Conservation (phyloP, 2,329 filamentous ascomycete species). For the Esteya vermicola region DNA sequence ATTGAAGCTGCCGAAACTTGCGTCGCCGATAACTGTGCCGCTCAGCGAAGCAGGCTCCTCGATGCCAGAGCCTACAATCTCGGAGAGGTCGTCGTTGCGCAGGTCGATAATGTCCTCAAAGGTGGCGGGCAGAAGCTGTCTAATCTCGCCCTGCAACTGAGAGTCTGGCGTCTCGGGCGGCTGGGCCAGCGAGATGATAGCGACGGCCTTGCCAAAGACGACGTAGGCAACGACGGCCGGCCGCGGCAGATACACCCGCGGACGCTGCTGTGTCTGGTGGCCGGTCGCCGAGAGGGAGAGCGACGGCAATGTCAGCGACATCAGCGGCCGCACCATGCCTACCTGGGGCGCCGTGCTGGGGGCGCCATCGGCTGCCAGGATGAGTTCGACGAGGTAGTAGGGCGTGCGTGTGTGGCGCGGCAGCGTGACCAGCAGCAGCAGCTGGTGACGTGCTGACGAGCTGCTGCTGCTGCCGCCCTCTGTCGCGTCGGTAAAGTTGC, state of each 20-base stretch:
- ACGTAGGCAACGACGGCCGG: constrained; percentile 71
- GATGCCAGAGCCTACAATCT: constrained; percentile 48
- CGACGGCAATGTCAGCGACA: constrained; percentile 46
- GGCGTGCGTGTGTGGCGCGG: constrained; percentile 36
- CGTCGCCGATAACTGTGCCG: no score
- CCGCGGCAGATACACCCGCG: constrained; percentile 62
- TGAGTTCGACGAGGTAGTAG: constrained; percentile 64
- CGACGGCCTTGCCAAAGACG: constrained; percentile 63
- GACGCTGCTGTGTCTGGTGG: constrained; percentile 27
- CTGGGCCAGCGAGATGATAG: constrained; percentile 59
- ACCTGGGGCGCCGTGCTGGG: constrained; percentile 38
- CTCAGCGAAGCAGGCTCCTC: constrained; percentile 45
- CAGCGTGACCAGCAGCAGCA: constrained; percentile 48
- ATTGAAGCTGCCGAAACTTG: no score
- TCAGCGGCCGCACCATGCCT: constrained; percentile 53
- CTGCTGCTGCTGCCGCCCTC: constrained; percentile 38
- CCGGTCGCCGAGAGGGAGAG: constrained; percentile 20
- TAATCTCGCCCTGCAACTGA: constrained; percentile 54
- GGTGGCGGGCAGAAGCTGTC: constrained; percentile 45
- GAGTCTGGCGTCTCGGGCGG: constrained; percentile 58
- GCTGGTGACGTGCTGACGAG: constrained; percentile 41
- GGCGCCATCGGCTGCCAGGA: no score
- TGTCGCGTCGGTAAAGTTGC: constrained; percentile 28
- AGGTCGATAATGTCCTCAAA: constrained; percentile 86
- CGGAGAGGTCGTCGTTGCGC: constrained; percentile 46